Base-by-base conservation (phyloP, 257 asterid species). In the Solanum pinnatisectum region DNA sequence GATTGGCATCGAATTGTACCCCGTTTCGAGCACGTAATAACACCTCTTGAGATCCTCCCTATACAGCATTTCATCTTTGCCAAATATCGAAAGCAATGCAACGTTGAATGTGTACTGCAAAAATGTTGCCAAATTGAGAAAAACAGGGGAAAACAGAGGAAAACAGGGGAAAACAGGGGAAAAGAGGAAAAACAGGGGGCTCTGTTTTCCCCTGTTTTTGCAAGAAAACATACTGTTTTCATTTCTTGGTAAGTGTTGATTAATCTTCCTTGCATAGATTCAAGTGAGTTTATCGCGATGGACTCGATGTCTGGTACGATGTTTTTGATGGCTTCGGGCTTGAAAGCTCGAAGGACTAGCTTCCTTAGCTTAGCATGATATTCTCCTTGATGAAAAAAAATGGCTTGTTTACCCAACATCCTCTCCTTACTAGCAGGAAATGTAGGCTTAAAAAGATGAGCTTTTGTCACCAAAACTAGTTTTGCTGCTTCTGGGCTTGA, bases 91-190 rank as follows among this genome's bases (percentile, higher is more conserved):
- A 32, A 93, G 95, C 74, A 95, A 87, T 90, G 97, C 96, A 89
- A 94, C 97, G 88, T 95, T 94, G 95, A 93, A 95, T 44, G 98
- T 96, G 87, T 94, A 94, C 98, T 95, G 96, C 94, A 88, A 25
- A n/a, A 8, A 25, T 2, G 25, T 30, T 49, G 7, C 77, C 60
- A 88, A 90, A 84, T 42, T 76, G 59, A 13, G 84, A 27, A 60
- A n/a, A 59, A 16, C 16, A 56, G 63, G 3, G 63, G 63, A 56
- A 56, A 52, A 18, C 6, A 49, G 20, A 1, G 40, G 10, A 12
- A 40, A 42, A 42, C 18, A 13, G 20, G 2, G 59, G 18, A 4
- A 46, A 63, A 32, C n/a, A n/a, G n/a, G n/a, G n/a, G n/a, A n/a
- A 83, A 27, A 59, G 76, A 1, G 44, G 15, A 4, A 84, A 71